Base-by-base conservation (phyloP, 805 yeast species). In the Saturnispora silvae region DNA sequence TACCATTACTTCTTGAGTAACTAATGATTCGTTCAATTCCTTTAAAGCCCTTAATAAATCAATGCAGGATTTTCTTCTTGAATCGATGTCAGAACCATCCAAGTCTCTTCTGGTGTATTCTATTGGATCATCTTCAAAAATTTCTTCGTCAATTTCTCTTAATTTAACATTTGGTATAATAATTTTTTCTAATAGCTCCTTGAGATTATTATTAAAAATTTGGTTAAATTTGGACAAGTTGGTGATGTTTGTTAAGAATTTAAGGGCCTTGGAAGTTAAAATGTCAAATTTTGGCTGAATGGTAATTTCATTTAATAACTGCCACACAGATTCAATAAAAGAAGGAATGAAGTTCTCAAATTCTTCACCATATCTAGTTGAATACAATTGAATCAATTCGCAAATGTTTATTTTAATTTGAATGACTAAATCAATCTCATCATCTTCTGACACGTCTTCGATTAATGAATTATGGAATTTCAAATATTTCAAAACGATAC, bases 71-170 rank as follows among this genome's bases (percentile, higher is more conserved):
- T 94, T 75, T 37, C 96, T 72, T 59, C 99, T 74, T 1, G 96
- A 80, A 52, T 87, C 97, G 11, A 81, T 72, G 54, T 89, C 97
- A 0, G 95, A 78, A 5, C 97, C 97, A 60, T 94, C 98, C 32
- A 94, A 65, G 57, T 92, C 98, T 43, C 95, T 71, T 51, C 97
- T 72, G 16, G 87, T 87, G 54, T 70, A 92, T 50, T 84, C 94
- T 38, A 92, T 80, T 26, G 98, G 98, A 54, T 92, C 98, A 59
- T 92, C 98, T 59, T 92, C 98, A 57, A 92, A 89, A 43, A 79
- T 59, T 57, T 94, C 98, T 51, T 84, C 85, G 54, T 92, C 99
- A 2, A 81, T 68, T 40, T 81, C 89, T 51, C 97, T 75, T 42
- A 92, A 68, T 9, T 77, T 71, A 48, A 87, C 76, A 56, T 92